Evolutionary conservation across 805 yeast species (phyloP).

Genomic region (Kodamaea sagamina): DNA sequence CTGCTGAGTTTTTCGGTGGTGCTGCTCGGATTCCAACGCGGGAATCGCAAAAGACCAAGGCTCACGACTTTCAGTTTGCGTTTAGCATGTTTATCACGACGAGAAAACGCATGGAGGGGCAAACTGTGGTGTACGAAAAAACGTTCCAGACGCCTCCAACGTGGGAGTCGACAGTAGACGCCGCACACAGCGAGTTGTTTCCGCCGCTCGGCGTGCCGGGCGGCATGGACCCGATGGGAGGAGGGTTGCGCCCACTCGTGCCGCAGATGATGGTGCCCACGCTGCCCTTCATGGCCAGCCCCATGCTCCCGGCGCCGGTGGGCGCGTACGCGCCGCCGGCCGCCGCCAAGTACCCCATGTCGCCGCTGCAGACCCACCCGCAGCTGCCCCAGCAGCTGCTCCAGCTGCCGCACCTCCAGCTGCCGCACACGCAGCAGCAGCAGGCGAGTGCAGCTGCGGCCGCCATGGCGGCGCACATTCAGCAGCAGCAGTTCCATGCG

Average conservation of each 20-base stretch:
- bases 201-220: constrained; percentile 31
- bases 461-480: constrained; percentile 35
- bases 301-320: constrained; percentile 30
- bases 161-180: constrained; percentile 64
- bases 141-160: constrained; percentile 78
- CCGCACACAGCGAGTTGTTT: constrained; percentile 54
- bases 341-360: constrained; percentile 27
- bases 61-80: constrained; percentile 38
- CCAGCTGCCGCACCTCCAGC: constrained; percentile 10
- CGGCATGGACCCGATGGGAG: constrained; percentile 7
- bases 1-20: constrained; percentile 47
- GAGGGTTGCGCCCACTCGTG: not conserved
- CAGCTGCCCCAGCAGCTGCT: constrained; percentile 14
- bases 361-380: constrained; percentile 33
- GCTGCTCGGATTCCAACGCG: constrained; percentile 39
- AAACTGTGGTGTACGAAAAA: constrained; percentile 48
- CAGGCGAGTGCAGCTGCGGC: constrained; percentile 16
- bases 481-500: constrained; percentile 37
- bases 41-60: constrained; percentile 36
- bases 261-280: constrained; percentile 20
- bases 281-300: constrained; percentile 33
- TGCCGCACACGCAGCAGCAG: constrained; percentile 14
- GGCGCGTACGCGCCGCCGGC: constrained; percentile 20
- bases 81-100: constrained; percentile 58
- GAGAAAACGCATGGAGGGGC: constrained; percentile 31